Evolutionary conservation across 495 filamentous ascomycete genomes (phyloP).

Genomic region (Diplogelasinospora grovesii): DNA sequence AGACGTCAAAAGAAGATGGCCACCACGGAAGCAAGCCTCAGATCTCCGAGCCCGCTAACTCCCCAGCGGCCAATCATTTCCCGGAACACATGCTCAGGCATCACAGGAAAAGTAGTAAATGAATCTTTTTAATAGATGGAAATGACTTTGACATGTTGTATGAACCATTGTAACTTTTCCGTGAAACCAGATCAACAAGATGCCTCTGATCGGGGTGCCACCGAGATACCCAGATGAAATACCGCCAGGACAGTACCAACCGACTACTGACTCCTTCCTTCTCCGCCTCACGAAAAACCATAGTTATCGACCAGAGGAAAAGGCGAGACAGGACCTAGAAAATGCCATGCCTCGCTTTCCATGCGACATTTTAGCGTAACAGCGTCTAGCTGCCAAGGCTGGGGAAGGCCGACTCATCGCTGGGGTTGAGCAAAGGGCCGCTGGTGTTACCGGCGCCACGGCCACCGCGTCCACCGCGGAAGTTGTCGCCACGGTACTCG

Average conservation of each 20-base stretch:
- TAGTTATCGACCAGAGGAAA: no score
- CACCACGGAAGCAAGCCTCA: conserved; percentile 2
- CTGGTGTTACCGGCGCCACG: conserved; percentile 14
- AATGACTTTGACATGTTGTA: no score
- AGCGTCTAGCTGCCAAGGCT: conserved; percentile 49
- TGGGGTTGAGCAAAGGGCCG: conserved; percentile 49
- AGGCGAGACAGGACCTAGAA: no score
- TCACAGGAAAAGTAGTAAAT: not conserved
- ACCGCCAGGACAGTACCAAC: conserved; percentile 8
- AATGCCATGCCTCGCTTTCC: no score
- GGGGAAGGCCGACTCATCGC: conserved; percentile 65
- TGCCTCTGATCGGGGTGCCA: conserved; percentile 1
- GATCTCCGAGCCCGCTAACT: not conserved
- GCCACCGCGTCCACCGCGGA: not conserved
- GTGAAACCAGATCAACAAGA: conserved; percentile 7
- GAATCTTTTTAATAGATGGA: not conserved
- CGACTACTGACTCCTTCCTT: conserved; percentile 8
- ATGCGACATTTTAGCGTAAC: no score
- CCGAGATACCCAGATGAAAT: conserved; percentile 3
- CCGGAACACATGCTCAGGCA: conserved; percentile 11
- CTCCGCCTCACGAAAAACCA: conserved; percentile 1
- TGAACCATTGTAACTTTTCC: conserved; percentile 11
- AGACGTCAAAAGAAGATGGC: conserved; percentile 13
- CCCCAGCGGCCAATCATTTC: conserved; percentile 12
- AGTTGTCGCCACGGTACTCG: conserved; percentile 10